These are phyloP conservation scores for Penicillium herquei DNA, from an alignment of 495 filamentous ascomycete species.

Conservation along the genomic window DNA sequence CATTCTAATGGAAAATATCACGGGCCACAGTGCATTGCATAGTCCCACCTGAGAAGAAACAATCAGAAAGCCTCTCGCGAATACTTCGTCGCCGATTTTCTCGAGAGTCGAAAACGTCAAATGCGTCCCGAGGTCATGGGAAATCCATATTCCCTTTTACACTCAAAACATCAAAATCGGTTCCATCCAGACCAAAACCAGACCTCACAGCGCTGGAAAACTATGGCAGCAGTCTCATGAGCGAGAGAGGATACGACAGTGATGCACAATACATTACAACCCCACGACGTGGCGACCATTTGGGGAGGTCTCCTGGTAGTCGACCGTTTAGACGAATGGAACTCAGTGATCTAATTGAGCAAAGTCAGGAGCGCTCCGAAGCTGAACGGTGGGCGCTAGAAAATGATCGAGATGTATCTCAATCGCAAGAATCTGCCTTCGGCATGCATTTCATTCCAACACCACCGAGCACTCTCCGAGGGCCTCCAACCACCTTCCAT, in stretches of 20 bases:
- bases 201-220: conserved; percentile 16
- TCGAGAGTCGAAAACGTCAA: conserved; percentile 23
- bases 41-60: background rate
- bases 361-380: conserved; percentile 17
- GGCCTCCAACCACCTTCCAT: background rate
- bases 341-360: conserved; percentile 21
- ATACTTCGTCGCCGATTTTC: conserved; percentile 40
- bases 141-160: conserved; percentile 22
- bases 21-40: background rate
- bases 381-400: conserved; percentile 10
- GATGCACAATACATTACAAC: conserved; percentile 42
- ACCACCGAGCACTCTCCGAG: conserved; percentile 9
- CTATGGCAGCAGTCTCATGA: conserved; percentile 39
- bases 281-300: conserved; percentile 20
- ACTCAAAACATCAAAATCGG: conserved; percentile 20
- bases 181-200: background rate
- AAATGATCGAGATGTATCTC: background rate
- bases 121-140: conserved; percentile 9
- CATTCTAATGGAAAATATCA: background rate
- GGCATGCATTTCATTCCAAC: conserved; percentile 19
- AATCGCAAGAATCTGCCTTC: conserved; percentile 8
- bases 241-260: conserved; percentile 45
- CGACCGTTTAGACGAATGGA: conserved; percentile 10
- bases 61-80: conserved; percentile 25
- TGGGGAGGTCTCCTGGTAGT: conserved; percentile 4